Evolutionary conservation across 2,329 filamentous ascomycete species (phyloP), one percentile per base, ranked within the genome.

Genomic region (Falciphora oryzae): DNA sequence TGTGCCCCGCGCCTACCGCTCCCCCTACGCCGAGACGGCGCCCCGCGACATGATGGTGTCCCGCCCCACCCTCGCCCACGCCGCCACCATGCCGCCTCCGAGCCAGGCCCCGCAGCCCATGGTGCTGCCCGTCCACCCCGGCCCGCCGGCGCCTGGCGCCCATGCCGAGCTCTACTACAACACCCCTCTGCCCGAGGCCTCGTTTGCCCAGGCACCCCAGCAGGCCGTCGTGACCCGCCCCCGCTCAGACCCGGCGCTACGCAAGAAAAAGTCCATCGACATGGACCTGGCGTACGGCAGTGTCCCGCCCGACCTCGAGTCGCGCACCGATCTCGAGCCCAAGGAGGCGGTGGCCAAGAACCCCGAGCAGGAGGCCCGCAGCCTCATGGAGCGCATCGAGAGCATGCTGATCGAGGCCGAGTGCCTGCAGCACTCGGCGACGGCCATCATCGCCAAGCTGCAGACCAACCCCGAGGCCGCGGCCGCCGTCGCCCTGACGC

Each of bases 201-300:
- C 62, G 32, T 32, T 14, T 3, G 25, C 11, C 8, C 57, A 16
- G 29, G 61, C 38, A 63, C 44, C 50, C 27, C 65, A 38, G 10
- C 60, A 28, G 3, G 25, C 60, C 13, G 38, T 38, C 35, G 71
- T 72, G 53, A 75, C 75, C 60, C 80, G 76, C 22, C 72, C 82
- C 82, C 8, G 77, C 27, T 74, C 78, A 1, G 72, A 77, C 13
- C 68, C 80, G 27, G 70, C 70, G 31, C 68, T 68, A 60, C 70
- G 70, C 67, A 71, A 70, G 66, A 68, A 71, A 59, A 80, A 83
- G 69, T 80, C 87, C 64, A 88, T 97, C 70, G 94, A 97, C 72
- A 93, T 96, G 91, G 84, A 97, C 73, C 82, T 98, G 10, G 94
- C 94, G 10, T 98, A 97, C 71, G 94, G 94, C 66, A 88, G 91